Conservation (phyloP, 192 early-diverging fungal genomes). For the Backusella mclennaniae region DNA sequence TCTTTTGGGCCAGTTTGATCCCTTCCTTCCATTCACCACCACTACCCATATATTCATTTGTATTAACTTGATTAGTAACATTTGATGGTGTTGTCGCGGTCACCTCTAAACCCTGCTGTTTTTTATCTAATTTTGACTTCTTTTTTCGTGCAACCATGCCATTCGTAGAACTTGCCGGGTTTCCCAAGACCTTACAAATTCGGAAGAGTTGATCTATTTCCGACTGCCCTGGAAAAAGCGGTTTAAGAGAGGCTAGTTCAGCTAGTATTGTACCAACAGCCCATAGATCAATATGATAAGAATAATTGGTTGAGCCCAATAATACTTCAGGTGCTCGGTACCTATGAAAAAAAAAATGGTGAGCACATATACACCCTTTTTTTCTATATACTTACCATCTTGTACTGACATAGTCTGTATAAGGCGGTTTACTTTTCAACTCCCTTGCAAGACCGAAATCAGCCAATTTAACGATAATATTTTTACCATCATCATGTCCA, state of each 20-base stretch:
- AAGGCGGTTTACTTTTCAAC: conserved; percentile 83
- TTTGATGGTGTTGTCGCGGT: not conserved
- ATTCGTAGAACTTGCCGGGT: conserved; percentile 45
- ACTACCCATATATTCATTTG: not conserved
- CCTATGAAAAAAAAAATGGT: conserved; percentile 42
- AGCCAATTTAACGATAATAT: conserved; percentile 78
- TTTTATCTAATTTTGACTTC: conserved; percentile 19
- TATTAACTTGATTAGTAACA: not conserved
- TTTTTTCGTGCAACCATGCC: conserved; percentile 3
- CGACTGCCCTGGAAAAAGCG: conserved; percentile 90
- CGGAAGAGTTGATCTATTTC: conserved; percentile 92
- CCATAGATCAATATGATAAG: conserved; percentile 95
- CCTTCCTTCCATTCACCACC: conserved; percentile 77
- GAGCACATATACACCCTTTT: not conserved
- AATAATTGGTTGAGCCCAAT: conserved; percentile 77
- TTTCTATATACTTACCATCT: conserved; percentile 68
- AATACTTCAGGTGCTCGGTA: conserved; percentile 96
- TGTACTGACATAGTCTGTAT: conserved; percentile 97
- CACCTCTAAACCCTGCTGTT: not conserved
- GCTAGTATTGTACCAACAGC: conserved; percentile 90
- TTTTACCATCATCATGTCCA: conserved; percentile 12
- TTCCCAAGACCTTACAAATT: conserved; percentile 82
- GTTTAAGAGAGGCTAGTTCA: conserved; percentile 83
- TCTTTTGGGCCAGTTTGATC: conserved; percentile 59
- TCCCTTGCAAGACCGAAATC: conserved; percentile 96